phyloP scores from a whole-genome alignment of 2,329 filamentous ascomycete species.

The Botryotinia narcissicola region DNA sequence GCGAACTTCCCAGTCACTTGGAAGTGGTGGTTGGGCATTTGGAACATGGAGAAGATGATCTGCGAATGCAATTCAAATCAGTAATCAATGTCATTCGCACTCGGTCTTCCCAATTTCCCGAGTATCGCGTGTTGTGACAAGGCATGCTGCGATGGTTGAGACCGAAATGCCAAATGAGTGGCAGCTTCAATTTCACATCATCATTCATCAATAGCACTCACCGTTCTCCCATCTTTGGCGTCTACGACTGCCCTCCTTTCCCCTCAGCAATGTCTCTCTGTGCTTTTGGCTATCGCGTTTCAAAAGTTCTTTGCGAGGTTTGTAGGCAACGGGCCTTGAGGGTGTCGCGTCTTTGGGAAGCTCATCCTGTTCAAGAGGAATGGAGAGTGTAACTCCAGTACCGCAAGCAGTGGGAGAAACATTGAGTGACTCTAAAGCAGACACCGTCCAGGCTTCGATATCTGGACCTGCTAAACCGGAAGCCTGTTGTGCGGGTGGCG shows the following conservation, averaged over 20 bases:
- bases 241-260: slow-evolving; percentile 85
- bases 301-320: slow-evolving; percentile 39
- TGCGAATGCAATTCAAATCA: slow-evolving; percentile 40
- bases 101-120: slow-evolving; percentile 19
- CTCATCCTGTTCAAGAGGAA: slow-evolving; percentile 65
- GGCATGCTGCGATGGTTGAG: slow-evolving; percentile 2
- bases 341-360: slow-evolving; percentile 27
- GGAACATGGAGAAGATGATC: slow-evolving; percentile 86
- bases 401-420: slow-evolving; percentile 57
- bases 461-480: slow-evolving; percentile 45
- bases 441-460: slow-evolving; percentile 66
- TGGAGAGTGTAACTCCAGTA: slow-evolving; percentile 64
- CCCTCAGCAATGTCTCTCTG: slow-evolving; percentile 61
- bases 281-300: slow-evolving; percentile 59
- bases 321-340: slow-evolving; percentile 36
- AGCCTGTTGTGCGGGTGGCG: slow-evolving; percentile 45
- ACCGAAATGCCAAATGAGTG: background rate
- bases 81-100: slow-evolving; percentile 10
- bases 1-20: slow-evolving; percentile 77
- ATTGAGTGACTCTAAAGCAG: slow-evolving; percentile 54
- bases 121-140: slow-evolving; percentile 22
- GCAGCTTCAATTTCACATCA: background rate
- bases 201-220: slow-evolving; percentile 43
- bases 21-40: slow-evolving; percentile 76
- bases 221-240: slow-evolving; percentile 94